These are phyloP conservation scores for Ophiocordyceps camponoti-rufipedis DNA, from an alignment of 2,329 filamentous ascomycete species.

Conservation along the genomic window DNA sequence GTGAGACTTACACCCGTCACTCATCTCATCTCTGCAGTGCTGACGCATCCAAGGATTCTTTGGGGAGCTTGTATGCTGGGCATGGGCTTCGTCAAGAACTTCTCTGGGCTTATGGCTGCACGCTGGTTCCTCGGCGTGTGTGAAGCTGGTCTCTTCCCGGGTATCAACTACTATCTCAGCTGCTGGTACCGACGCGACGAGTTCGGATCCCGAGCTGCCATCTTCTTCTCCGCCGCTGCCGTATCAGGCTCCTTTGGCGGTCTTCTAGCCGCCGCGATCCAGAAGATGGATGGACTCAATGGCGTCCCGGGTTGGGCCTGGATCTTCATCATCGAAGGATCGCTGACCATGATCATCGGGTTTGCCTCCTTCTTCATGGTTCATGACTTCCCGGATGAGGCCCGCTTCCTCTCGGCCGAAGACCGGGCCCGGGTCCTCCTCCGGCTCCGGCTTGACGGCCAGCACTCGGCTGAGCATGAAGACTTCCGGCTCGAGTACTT, in stretches of 20 bases:
- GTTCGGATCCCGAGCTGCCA: constrained; percentile 60
- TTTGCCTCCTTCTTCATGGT: constrained; percentile 59
- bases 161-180: constrained; percentile 62
- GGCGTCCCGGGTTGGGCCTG: constrained; percentile 39
- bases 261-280: constrained; percentile 53
- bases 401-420: constrained; percentile 49
- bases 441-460: constrained; percentile 52
- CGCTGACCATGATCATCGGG: constrained; percentile 51
- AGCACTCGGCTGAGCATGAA: constrained; percentile 58
- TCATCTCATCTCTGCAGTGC: neutral
- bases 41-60: constrained; percentile 21
- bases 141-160: constrained; percentile 61
- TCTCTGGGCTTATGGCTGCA: constrained; percentile 45
- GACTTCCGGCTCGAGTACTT: constrained; percentile 57
- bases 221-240: constrained; percentile 73
- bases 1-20: constrained; percentile 20
- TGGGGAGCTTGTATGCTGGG: constrained; percentile 54
- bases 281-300: constrained; percentile 47
- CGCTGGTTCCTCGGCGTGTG: constrained; percentile 55
- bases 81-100: constrained; percentile 49
- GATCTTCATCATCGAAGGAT: constrained; percentile 54
- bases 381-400: constrained; percentile 64
- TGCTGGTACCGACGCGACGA: constrained; percentile 73
- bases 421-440: constrained; percentile 58
- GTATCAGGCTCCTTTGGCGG: constrained; percentile 64